A percentile compares a stretch with the other conserved stretches of the same genome.
phyloP scores from a whole-genome alignment of 441 rosid genomes.

The Croton setiger region DNA sequence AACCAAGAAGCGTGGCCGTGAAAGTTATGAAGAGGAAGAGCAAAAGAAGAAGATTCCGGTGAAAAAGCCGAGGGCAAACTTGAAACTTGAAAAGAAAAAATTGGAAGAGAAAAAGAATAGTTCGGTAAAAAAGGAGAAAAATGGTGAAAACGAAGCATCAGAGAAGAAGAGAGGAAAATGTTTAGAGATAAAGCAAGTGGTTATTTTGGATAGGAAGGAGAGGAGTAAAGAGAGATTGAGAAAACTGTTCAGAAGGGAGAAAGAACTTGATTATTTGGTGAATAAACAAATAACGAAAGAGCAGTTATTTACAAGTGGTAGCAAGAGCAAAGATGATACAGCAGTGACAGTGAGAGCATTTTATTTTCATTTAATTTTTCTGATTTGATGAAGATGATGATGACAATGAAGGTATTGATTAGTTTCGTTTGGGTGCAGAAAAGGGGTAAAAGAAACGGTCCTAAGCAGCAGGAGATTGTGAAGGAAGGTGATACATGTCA shows the following conservation, averaged over 20 bases:
- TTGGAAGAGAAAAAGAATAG: background rate
- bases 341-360: background rate
- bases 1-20: background rate
- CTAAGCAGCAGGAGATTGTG: background rate
- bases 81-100: background rate
- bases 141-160: background rate
- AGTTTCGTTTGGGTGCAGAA: background rate
- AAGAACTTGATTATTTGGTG: background rate
- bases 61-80: slow-evolving; percentile 1
- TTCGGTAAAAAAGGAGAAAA: slow-evolving; percentile 1
- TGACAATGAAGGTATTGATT: background rate
- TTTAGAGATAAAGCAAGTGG: background rate
- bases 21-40: background rate
- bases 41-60: background rate
- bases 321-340: background rate
- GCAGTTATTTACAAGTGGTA: background rate
- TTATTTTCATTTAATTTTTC: background rate
- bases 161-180: background rate
- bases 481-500: background rate
- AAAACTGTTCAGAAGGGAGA: background rate
- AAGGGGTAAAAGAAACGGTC: background rate
- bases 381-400: background rate
- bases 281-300: too few species aligned
- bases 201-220: background rate
- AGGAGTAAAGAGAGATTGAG: background rate